Evolutionary conservation across 352 stramenopile genomes (phyloP), one percentile per base, ranked within the genome.

Genomic region (Pythium sukuiense): DNA sequence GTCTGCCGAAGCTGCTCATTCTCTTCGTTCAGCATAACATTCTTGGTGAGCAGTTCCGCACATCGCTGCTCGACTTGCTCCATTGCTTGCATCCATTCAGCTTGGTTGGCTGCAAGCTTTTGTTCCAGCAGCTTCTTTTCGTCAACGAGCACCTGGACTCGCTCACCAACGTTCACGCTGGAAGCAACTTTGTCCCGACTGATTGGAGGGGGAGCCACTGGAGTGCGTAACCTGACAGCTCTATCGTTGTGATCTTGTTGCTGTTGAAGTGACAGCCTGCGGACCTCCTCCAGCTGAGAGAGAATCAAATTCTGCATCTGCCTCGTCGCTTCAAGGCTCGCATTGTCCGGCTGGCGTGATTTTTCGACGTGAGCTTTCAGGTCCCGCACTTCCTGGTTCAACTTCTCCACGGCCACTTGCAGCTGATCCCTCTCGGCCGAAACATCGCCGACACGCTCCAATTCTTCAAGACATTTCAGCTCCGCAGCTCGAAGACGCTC

Each of bases 1-100:
- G 78, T 73, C 1, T 71, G 65, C 12, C 68, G 79, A 16, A 90
- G 68, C 30, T 78, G 71, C 18, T 76, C 60, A 33, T 90, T 88
- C 48, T 90, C 81, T 62, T 92, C 81, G 0, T 45, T 72, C 7
- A 92, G 68, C 81, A 92, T 92, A 32, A 86, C 80, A 41, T 88
- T 90, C 49, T 89, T 87, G 6, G 83, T 91, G 27, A 87, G 61
- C 41, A 92, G 63, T 45, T 85, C 76, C 6, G 80, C 81, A 33
- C 83, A 89, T 0, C 81, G 73, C 20, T 72, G 70, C 55, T 92
- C 83, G 1, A 80, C 77, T 46, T 88, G 70, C 43, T 92, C 81
- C 7, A 87, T 54, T 13, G 69, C 32, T 32, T 57, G 50, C 49
- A 74, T 72, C 77, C 77, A 89, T 9, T 87, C 70, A n/a, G 58